Evolutionary conservation across 192 early-diverging fungal species (phyloP), one percentile per base, ranked within the genome.

Genomic region (Mortierella claussenii): DNA sequence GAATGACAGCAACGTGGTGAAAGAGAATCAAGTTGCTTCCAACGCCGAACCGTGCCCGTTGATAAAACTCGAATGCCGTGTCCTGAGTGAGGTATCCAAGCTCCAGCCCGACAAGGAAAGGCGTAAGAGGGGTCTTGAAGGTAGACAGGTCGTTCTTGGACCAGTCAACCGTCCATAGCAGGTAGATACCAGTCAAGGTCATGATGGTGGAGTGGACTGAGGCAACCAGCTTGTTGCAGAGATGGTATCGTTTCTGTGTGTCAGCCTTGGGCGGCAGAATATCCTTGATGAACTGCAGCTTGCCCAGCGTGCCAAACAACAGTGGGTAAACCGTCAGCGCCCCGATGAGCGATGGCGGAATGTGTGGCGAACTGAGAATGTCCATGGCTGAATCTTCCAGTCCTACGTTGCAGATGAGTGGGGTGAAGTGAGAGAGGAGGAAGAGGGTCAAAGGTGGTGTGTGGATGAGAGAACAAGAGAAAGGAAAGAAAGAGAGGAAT

Each of bases 151-250:
- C 73, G 47, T 76, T 76, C 65, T 66, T 67, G 47, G 64, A 49
- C 73, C 73, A 76, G 53, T 76, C 73, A 4, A 76, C 64, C 13
- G 58, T 48, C 37, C 66, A 24, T 20, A 76, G 59, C 36, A 76
- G 46, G 47, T 76, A 76, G 3, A 60, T 31, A 5, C 73, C 73
- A 12, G 59, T 55, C 30, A 36, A 27, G 37, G 73, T 76, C 73
- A 76, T 76, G 59, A 76, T 67, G 43, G 73, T 76, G 6, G 73
- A 76, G 37, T 76, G 73, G 17, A 67, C 52, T 20, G 73, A 76
- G 73, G 73, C 73, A 9, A 76, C 73, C 32, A 76, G 61, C 73
- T 76, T 76, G 73, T 76, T 76, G 64, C 59, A 67, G 53, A 76
- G 65, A 50, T 76, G 73, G 51, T 76, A 76, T 13, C 56, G 65